Percentiles rank a stretch among this genome's conserved stretches.
Conservation (phyloP, 768 basidiomycete genomes). For the Porpolomopsis calyptriformis region DNA sequence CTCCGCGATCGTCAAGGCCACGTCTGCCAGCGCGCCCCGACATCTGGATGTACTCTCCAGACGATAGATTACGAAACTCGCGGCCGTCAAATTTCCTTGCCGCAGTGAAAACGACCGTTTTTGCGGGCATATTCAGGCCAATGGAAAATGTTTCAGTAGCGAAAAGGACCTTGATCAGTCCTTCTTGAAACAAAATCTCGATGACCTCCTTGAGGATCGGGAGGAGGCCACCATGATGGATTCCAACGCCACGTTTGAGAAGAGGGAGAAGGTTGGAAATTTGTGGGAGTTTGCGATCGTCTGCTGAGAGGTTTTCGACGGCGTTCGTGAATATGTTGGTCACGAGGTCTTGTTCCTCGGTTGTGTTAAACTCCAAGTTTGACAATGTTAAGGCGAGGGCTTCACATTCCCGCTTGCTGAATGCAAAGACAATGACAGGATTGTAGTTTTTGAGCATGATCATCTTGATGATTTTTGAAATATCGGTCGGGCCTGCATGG, state of each 20-base stretch:
- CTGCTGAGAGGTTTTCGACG: slow-evolving; percentile 75
- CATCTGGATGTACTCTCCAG: slow-evolving; percentile 99
- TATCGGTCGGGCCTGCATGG: slow-evolving; percentile 70
- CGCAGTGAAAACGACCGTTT: slow-evolving; percentile 95
- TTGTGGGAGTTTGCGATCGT: slow-evolving; percentile 85
- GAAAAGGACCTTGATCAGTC: slow-evolving; percentile 94
- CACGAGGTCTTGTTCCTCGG: slow-evolving; percentile 85
- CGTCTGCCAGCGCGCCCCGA: slow-evolving; percentile 95
- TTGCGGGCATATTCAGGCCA: slow-evolving; percentile 98
- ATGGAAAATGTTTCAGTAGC: slow-evolving; percentile 99
- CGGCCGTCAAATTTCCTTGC: slow-evolving; percentile 94
- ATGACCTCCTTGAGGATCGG: slow-evolving; percentile 98
- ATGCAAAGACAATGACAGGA: slow-evolving; percentile 96
- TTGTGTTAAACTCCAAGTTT: slow-evolving; percentile 92
- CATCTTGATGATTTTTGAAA: slow-evolving; percentile 96
- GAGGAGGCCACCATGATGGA: slow-evolving; percentile 95
- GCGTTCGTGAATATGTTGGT: slow-evolving; percentile 89
- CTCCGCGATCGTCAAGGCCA: slow-evolving; percentile 95
- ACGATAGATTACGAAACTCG: slow-evolving; percentile 87
- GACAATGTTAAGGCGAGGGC: slow-evolving; percentile 80
- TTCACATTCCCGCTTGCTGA: slow-evolving; percentile 97
- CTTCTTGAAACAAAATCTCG: slow-evolving; percentile 97
- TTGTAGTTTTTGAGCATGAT: slow-evolving; percentile 97
- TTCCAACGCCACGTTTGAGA: slow-evolving; percentile 89
- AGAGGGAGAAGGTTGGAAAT: slow-evolving; percentile 88